Conservation (phyloP, 2,329 filamentous ascomycete genomes). For the Ceratocystis colombiana region DNA sequence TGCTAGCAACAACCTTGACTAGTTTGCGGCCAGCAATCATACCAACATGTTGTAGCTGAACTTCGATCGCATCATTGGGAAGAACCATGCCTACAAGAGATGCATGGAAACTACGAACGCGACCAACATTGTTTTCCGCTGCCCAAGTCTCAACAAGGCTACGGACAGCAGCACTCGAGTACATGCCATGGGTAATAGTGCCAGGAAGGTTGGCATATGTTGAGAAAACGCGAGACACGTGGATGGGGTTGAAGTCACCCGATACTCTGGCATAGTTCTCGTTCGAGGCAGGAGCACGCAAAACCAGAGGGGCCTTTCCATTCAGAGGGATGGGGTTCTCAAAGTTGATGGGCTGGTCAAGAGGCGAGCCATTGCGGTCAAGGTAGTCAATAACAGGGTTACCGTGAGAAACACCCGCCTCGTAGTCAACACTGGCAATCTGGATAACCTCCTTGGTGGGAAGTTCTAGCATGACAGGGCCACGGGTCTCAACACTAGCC, state of each 20-base stretch:
- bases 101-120: conserved; percentile 93
- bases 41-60: conserved; percentile 90
- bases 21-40: conserved; percentile 99
- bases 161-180: conserved; percentile 91
- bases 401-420: conserved; percentile 79
- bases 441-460: conserved; percentile 96
- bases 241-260: conserved; percentile 97
- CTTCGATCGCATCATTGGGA: conserved; percentile 87
- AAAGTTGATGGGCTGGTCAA: conserved; percentile 94
- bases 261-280: conserved; percentile 97
- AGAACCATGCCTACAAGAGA: conserved; percentile 97
- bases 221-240: conserved; percentile 93
- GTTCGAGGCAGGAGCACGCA: conserved; percentile 90
- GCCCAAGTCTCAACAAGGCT: conserved; percentile 98
- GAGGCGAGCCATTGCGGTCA: conserved; percentile 76
- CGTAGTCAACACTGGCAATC: conserved; percentile 93
- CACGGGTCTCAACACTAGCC: conserved; percentile 81
- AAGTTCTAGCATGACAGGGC: conserved; percentile 85
- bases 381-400: conserved; percentile 97
- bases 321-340: conserved; percentile 95
- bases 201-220: conserved; percentile 91
- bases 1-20: conserved; percentile 95
- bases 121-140: conserved; percentile 94
- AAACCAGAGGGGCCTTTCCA: conserved; percentile 75
- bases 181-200: conserved; percentile 99